Evolutionary conservation across 2,329 filamentous ascomycete species (phyloP), one percentile per base, ranked within the genome.

Genomic region (Beauveria sp.): DNA sequence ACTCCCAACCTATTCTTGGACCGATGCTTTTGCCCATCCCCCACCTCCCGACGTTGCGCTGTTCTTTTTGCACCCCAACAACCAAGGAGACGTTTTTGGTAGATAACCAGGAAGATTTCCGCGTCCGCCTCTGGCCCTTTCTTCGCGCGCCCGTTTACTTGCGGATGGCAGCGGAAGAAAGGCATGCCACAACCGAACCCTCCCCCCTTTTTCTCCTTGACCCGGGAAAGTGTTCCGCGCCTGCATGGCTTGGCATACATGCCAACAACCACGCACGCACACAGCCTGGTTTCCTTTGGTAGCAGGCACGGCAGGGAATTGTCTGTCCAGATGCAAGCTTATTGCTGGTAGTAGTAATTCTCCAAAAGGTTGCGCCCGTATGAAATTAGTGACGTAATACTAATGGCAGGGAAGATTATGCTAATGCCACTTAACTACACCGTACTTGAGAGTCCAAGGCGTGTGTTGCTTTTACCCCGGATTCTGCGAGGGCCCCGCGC

Each of bases 81-180:
- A 28, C 28, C 42, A 28, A 50, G 24, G 48, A 45, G 14, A 38
- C 34, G 5, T 16, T 38, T 38, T 16, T 38, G 4, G 34, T 38
- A 38, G 5, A 38, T 38, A 14, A 38, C 34, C 34, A 38, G 34
- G 34, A 52, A 52, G n/a, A 9, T 34, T 52, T 52, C 57, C 57
- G 57, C 48, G n/a, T 42, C 46, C 46, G 24, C 24, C 38, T 18
- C 22, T 38, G 16, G 7, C 31, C 28, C n/a, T 7, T 22, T 22
- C 5, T 42, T 20, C 34, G 2, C 34, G 12, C 48, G 16, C 42
- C 50, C 58, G 58, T 61, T 54, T 61, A 61, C 26, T 38, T 46
- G 46, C 58, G 58, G 50, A 61, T 61, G 58, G 50, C 58, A 49
- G 22, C 58, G 42, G 58, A 9, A 46, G 3, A 42, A 57, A 10